phyloP scores from a whole-genome alignment of 768 basidiomycete species.

The Fibroporia radiculosa region DNA sequence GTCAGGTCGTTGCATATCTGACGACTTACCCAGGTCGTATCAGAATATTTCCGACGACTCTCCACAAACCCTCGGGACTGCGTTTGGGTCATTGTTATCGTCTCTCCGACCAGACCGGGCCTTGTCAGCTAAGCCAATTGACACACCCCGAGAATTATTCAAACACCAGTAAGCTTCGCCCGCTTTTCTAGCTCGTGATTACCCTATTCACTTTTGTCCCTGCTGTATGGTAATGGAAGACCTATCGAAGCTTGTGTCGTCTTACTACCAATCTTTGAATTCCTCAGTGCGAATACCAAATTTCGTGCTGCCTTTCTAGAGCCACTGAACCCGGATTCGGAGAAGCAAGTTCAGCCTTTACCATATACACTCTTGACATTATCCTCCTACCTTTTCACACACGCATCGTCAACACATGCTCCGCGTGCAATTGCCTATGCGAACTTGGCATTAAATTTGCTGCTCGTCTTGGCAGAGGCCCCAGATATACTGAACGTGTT shows the following conservation, averaged over 20 bases:
- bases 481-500: conserved; percentile 38
- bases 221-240: conserved; percentile 25
- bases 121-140: conserved; percentile 36
- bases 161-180: conserved; percentile 48
- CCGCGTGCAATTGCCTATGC: conserved; percentile 57
- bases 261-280: conserved; percentile 56
- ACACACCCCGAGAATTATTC: conserved; percentile 45
- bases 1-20: background rate
- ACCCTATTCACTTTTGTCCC: background rate
- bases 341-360: conserved; percentile 27
- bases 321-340: conserved; percentile 20
- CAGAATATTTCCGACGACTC: conserved; percentile 48
- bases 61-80: conserved; percentile 39
- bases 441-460: conserved; percentile 43
- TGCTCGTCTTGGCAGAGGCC: conserved; percentile 46
- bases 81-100: conserved; percentile 43
- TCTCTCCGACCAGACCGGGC: conserved; percentile 50
- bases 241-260: conserved; percentile 55
- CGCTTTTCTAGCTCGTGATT: background rate
- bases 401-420: conserved; percentile 55
- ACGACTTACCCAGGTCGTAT: conserved; percentile 36
- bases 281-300: conserved; percentile 39
- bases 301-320: conserved; percentile 42
- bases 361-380: conserved; percentile 45
- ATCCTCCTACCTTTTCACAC: conserved; percentile 59